Evolutionary conservation across 2,329 filamentous ascomycete species (phyloP).

Genomic region (Bretziella fagacearum): DNA sequence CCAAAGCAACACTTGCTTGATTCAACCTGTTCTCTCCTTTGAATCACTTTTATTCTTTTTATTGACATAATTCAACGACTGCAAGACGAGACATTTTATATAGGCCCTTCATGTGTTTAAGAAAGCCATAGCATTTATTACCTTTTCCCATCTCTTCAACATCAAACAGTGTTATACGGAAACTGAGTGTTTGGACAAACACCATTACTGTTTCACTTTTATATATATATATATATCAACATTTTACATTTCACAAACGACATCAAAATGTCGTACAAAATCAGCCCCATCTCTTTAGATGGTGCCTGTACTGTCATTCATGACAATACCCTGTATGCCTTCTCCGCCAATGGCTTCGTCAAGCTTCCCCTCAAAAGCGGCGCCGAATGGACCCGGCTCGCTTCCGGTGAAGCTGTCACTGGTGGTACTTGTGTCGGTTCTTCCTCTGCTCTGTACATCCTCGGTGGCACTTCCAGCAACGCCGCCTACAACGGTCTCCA

Average conservation of each 20-base stretch:
- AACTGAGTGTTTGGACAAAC: constrained; percentile 1
- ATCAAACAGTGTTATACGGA: no score
- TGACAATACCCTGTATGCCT: constrained; percentile 71
- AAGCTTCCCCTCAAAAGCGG: constrained; percentile 52
- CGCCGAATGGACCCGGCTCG: constrained; percentile 52
- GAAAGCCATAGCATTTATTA: constrained; percentile 6
- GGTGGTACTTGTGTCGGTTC: constrained; percentile 61
- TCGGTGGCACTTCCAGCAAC: constrained; percentile 49
- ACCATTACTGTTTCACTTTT: constrained; percentile 7
- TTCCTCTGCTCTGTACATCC: constrained; percentile 54
- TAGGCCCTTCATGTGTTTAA: constrained; percentile 7
- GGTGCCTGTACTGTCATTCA: constrained; percentile 69
- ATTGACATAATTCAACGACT: not conserved
- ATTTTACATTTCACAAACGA: no score
- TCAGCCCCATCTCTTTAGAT: constrained; percentile 41
- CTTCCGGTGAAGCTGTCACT: constrained; percentile 50
- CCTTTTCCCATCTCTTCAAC: no score
- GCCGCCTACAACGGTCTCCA: constrained; percentile 58
- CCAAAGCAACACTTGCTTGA: no score
- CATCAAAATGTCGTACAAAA: constrained; percentile 13
- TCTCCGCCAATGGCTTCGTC: constrained; percentile 58
- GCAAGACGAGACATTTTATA: not conserved
- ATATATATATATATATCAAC: constrained; percentile 13
- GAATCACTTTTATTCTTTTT: not conserved
- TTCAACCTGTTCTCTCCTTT: not conserved